Evolutionary conservation across 257 asterid species (phyloP).

Genomic region (Craterostigma plantagineum): DNA sequence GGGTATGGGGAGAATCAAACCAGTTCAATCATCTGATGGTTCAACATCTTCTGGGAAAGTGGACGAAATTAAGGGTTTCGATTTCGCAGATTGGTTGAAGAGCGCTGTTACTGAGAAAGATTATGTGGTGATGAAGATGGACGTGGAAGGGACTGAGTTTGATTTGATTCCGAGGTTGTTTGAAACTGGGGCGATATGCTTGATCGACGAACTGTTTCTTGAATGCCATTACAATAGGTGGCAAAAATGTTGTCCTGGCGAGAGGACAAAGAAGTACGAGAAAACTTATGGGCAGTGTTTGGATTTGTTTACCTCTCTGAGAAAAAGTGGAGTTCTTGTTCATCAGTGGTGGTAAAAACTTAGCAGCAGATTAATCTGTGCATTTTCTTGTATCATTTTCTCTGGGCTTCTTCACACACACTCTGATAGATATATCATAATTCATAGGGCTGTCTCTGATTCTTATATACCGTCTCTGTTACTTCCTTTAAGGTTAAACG

Average conservation of each 20-base stretch:
- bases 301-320: slow-evolving; percentile 58
- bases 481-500: too few species aligned
- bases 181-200: slow-evolving; percentile 74
- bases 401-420: too few species aligned
- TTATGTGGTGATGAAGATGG: slow-evolving; percentile 96
- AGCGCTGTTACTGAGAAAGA: slow-evolving; percentile 45
- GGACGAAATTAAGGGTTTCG: slow-evolving; percentile 76
- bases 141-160: slow-evolving; percentile 95
- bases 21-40: slow-evolving; percentile 32
- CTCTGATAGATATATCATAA: too few species aligned
- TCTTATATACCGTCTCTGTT: too few species aligned
- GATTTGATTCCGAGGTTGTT: slow-evolving; percentile 76
- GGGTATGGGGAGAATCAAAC: slow-evolving; percentile 95
- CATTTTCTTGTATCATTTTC: too few species aligned
- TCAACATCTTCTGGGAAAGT: slow-evolving; percentile 28
- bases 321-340: slow-evolving; percentile 80
- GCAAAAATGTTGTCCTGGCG: slow-evolving; percentile 97
- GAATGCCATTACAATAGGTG: slow-evolving; percentile 95
- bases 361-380: too few species aligned
- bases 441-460: too few species aligned
- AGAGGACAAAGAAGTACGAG: slow-evolving; percentile 57
- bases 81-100: slow-evolving; percentile 88
- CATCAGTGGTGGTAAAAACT: slow-evolving; percentile 95
- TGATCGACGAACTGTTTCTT: slow-evolving; percentile 82
- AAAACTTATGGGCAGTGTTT: slow-evolving; percentile 80